A percentile compares a stretch with the other conserved stretches of the same genome.
Conservation (phyloP, 805 yeast genomes). For the Myxozyma geophila region DNA sequence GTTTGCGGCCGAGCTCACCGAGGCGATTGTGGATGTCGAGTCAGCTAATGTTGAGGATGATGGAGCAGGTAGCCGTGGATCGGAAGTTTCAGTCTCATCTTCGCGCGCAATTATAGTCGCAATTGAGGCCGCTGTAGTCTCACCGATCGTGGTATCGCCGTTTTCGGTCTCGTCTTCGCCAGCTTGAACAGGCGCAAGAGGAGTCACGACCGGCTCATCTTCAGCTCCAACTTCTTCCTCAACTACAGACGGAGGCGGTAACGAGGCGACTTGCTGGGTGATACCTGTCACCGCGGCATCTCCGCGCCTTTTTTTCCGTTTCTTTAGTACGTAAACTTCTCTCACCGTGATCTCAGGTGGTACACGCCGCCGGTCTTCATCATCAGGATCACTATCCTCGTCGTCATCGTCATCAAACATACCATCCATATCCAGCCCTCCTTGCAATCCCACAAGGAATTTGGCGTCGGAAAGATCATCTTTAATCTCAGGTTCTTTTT, state of each 20-base stretch:
- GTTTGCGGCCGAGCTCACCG: background rate
- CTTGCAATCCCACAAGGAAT: conserved; percentile 33
- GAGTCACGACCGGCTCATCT: conserved; percentile 5
- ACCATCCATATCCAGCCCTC: conserved; percentile 29
- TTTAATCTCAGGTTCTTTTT: conserved; percentile 13
- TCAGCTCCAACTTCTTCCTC: background rate
- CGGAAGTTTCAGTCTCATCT: background rate
- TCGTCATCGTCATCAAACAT: conserved; percentile 24
- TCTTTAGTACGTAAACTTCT: conserved; percentile 22
- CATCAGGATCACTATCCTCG: conserved; percentile 21
- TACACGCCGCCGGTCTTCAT: background rate
- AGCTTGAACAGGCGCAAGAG: background rate
- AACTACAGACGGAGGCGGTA: background rate
- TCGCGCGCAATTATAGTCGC: conserved; percentile 2
- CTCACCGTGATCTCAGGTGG: conserved; percentile 17
- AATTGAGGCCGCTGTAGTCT: background rate
- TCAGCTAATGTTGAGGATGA: background rate
- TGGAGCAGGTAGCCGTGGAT: background rate
- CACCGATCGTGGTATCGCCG: conserved; percentile 17
- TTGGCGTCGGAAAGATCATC: conserved; percentile 35
- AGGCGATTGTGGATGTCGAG: conserved; percentile 6
- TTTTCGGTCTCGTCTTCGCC: background rate
- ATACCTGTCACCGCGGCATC: background rate
- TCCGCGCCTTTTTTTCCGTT: conserved; percentile 15
- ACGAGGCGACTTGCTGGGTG: background rate